Conservation (phyloP, 23 red algal species). For the Chondrus crispus region DNA sequence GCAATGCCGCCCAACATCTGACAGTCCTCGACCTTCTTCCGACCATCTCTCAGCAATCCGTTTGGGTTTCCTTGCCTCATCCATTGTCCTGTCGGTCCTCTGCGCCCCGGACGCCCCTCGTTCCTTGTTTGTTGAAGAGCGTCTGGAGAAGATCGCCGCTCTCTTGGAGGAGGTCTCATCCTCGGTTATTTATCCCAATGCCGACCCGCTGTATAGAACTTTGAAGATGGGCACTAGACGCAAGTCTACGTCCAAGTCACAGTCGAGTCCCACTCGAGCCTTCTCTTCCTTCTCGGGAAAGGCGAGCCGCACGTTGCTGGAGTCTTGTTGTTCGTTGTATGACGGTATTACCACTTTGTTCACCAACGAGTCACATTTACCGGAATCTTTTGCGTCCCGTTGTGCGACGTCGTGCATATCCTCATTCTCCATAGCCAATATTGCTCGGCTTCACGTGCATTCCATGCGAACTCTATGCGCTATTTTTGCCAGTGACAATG, state of each 20-base stretch:
- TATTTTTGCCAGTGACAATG: constrained; percentile 30
- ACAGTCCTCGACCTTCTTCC: not conserved
- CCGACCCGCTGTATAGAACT: constrained; percentile 24
- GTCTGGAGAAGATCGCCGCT: constrained; percentile 23
- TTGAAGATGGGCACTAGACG: not conserved
- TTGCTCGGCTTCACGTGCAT: constrained; percentile 41
- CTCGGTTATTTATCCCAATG: constrained; percentile 19
- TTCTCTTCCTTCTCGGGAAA: too few relatives aligned
- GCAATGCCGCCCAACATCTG: not conserved
- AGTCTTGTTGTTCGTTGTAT: not conserved
- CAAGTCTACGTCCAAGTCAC: not conserved
- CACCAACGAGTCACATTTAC: constrained; percentile 21
- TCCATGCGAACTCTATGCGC: constrained; percentile 3
- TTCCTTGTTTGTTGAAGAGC: constrained; percentile 34
- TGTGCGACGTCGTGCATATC: constrained; percentile 7
- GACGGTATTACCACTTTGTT: constrained; percentile 11
- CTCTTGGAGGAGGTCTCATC: constrained; percentile 1
- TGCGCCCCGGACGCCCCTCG: constrained; percentile 15
- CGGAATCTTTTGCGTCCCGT: constrained; percentile 5
- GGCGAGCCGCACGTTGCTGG: constrained; percentile 8
- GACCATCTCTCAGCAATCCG: not conserved
- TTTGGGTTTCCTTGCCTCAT: not conserved
- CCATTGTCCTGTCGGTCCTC: constrained; percentile 36
- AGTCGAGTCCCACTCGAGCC: not conserved
- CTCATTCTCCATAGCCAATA: constrained; percentile 24